Evolutionary conservation across 2,329 filamentous ascomycete species (phyloP), one percentile per base, ranked within the genome.

Genomic region (Fonsecaea erecta): DNA sequence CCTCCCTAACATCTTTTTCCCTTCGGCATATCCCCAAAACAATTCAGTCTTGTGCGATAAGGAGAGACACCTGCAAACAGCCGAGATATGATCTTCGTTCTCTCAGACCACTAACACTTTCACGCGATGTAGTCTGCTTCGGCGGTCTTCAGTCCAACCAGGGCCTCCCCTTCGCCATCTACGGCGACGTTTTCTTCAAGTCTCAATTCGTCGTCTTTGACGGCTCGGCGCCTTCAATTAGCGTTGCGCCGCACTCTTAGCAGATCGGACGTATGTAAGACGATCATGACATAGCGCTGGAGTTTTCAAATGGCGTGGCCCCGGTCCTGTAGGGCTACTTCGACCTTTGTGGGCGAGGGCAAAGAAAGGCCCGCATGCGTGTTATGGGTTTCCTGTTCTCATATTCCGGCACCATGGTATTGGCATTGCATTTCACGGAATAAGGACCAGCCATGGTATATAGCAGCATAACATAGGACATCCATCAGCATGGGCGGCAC

Each of bases 171-270:
- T 81, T 88, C 70, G 80, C 82, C 37, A 84, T 89, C 57, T 83
- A 83, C 62, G 86, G 86, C n/a, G 86, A 88, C 71, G 80, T 83
- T 28, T 83, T 88, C 75, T 81, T 88, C 72, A 86, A 84, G 76
- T 79, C 84, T 3, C 80, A 86, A 69, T 86, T 87, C 71, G 85
- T 86, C 52, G 85, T 86, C 62, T 89, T 89, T 73, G 79, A 85
- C 67, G 82, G 79, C 14, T 79, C 80, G 24, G 81, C 85, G 70
- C 82, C 81, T 2, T 79, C 77, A 16, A 75, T 88, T 48, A 83
- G 84, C 30, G 77, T 88, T 69, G 86, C 83, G 24, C 75, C 78
- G 37, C 79, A 80, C 56, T 53, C 64, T 37, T 60, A 60, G 46
- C n/a, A 30, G 8, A 30, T 30, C 28, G 8, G 28, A 30, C 28